A percentile compares a stretch with the other conserved stretches of the same genome.
Conservation (phyloP, 192 early-diverging fungal species). For the Neocallimastix lanati region DNA sequence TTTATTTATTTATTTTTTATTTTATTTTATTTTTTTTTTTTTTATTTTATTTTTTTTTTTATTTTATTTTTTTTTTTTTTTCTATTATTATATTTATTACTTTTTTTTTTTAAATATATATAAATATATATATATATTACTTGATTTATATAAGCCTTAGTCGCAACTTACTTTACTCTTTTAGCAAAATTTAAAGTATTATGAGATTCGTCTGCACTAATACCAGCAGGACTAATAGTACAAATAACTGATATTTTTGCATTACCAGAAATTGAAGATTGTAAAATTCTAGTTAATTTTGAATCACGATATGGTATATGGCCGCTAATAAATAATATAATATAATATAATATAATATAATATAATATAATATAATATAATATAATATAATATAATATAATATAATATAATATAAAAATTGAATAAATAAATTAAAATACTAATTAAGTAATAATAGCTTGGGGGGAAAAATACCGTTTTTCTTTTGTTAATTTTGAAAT, state of each 20-base stretch:
- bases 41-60: too few species aligned
- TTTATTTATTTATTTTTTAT: too few species aligned
- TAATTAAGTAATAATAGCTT: too few species aligned
- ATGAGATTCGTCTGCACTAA: conserved; percentile 65
- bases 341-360: too few species aligned
- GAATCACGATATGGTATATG: conserved; percentile 97
- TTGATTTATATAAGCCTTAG: conserved; percentile 67
- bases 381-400: too few species aligned
- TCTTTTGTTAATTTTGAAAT: conserved; percentile 75
- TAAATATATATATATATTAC: conserved; percentile 19
- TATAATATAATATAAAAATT: too few species aligned
- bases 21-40: too few species aligned
- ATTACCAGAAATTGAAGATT: conserved; percentile 78
- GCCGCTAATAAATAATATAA: too few species aligned
- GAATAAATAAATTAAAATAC: not conserved
- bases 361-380: too few species aligned
- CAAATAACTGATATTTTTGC: conserved; percentile 79
- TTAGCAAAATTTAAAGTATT: conserved; percentile 92
- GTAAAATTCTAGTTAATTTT: conserved; percentile 83
- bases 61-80: too few species aligned
- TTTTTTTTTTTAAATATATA: too few species aligned
- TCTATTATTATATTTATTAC: too few species aligned
- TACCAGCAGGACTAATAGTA: conserved; percentile 62
- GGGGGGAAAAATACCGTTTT: conserved; percentile 9
- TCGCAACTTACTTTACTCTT: conserved; percentile 71